Evolutionary conservation across 2,329 filamentous ascomycete genomes (phyloP).

Genomic region (Colletotrichum eleusines): DNA sequence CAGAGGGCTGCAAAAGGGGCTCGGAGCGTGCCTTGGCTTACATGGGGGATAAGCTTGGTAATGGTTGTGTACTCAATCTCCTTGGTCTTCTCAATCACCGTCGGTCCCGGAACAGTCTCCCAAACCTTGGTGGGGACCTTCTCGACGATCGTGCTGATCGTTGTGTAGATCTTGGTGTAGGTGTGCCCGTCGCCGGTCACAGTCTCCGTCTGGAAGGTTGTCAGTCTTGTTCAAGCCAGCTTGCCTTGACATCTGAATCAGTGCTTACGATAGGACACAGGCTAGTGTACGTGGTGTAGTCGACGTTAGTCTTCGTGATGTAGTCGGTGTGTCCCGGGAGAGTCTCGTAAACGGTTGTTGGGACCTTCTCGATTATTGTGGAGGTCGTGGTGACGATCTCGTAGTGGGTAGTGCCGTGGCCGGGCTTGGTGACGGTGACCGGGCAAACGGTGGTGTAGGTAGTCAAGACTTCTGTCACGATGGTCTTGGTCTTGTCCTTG

Average conservation of each 20-base stretch:
- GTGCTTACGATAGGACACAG: slow-evolving; percentile 54
- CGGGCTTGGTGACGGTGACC: slow-evolving; percentile 41
- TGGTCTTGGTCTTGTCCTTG: slow-evolving; percentile 38
- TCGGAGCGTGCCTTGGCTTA: background rate
- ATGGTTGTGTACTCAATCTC: slow-evolving; percentile 45
- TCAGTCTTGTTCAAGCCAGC: background rate
- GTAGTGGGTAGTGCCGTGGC: slow-evolving; percentile 43
- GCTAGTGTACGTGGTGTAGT: slow-evolving; percentile 59
- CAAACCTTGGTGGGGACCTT: slow-evolving; percentile 50
- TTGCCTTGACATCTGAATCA: too few species aligned
- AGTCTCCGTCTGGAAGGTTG: slow-evolving; percentile 47
- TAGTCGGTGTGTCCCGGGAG: slow-evolving; percentile 48
- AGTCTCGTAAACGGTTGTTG: slow-evolving; percentile 52
- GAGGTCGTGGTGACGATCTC: slow-evolving; percentile 47
- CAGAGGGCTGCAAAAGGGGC: background rate
- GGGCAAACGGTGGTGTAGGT: slow-evolving; percentile 35
- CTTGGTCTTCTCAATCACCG: slow-evolving; percentile 49
- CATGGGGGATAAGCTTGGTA: slow-evolving; percentile 19
- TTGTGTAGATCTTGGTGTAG: slow-evolving; percentile 46
- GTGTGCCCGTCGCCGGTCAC: slow-evolving; percentile 53
- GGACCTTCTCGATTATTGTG: slow-evolving; percentile 49
- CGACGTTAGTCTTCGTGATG: slow-evolving; percentile 54
- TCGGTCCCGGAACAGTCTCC: slow-evolving; percentile 53
- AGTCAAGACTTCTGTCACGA: slow-evolving; percentile 14
- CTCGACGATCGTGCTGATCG: slow-evolving; percentile 48